phyloP scores from a whole-genome alignment of 2,329 filamentous ascomycete genomes.

The Colletotrichum coccodes region DNA sequence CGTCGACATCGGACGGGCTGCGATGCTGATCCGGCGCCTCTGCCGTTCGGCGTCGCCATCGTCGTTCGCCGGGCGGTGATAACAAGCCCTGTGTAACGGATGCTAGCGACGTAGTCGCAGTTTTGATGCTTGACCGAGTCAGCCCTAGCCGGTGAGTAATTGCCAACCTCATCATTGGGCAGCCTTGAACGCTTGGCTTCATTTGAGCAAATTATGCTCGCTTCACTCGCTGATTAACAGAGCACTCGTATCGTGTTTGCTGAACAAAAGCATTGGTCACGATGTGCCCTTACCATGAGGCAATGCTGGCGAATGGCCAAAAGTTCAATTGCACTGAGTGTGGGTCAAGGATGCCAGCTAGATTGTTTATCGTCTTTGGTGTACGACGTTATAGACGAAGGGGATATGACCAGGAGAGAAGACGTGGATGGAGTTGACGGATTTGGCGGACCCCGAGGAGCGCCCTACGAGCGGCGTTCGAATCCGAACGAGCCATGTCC shows the following conservation, averaged over 20 bases:
- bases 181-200: neutral
- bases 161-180: neutral
- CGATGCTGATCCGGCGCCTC: neutral
- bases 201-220: neutral
- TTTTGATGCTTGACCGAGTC: neutral
- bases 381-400: neutral
- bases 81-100: too few species aligned
- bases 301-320: neutral
- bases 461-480: neutral
- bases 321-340: neutral
- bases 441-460: conserved; percentile 11
- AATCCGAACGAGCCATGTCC: neutral
- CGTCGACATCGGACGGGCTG: neutral
- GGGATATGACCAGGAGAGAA: neutral
- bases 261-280: neutral
- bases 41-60: neutral
- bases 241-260: neutral
- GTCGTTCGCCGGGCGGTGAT: neutral
- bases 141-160: neutral
- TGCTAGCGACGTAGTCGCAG: neutral
- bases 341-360: too few species aligned
- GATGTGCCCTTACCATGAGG: neutral
- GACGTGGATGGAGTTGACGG: neutral
- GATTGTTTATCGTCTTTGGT: too few species aligned
- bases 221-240: neutral